These are phyloP conservation scores for Tuber calosporum DNA, from an alignment of 495 filamentous ascomycete species.

Conservation along the genomic window DNA sequence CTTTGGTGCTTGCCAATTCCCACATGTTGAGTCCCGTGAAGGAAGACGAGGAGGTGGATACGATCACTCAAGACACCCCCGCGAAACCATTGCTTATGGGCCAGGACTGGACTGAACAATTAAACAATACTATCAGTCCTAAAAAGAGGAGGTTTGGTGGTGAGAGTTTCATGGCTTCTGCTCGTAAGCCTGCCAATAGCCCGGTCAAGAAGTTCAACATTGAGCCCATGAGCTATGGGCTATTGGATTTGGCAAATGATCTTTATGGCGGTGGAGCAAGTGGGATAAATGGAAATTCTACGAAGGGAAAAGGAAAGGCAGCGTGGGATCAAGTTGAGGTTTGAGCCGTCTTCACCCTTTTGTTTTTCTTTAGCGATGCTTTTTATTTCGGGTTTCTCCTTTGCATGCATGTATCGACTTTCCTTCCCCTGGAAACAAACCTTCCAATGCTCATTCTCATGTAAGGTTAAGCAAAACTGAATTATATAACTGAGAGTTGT, in stretches of 20 bases:
- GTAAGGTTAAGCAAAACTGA: conserved; percentile 47
- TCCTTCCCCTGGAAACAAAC: conserved; percentile 32
- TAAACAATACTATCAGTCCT: conserved; percentile 86
- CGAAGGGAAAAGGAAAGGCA: conserved; percentile 48
- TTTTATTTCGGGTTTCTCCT: conserved; percentile 32
- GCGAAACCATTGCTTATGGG: conserved; percentile 45
- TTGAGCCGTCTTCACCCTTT: conserved; percentile 51
- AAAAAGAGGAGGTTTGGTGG: conserved; percentile 43
- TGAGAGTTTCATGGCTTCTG: conserved; percentile 36
- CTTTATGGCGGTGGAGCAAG: conserved; percentile 33
- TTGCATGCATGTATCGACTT: conserved; percentile 30
- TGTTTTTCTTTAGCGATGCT: conserved; percentile 38
- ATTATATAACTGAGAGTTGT: conserved; percentile 47
- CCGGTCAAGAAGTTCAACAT: conserved; percentile 28
- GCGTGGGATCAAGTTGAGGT: conserved; percentile 64
- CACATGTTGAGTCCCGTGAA: conserved; percentile 21
- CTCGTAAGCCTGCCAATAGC: conserved; percentile 24
- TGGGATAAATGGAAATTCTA: conserved; percentile 40
- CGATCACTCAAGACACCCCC: conserved; percentile 23
- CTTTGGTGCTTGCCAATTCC: conserved; percentile 46
- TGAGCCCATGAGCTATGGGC: conserved; percentile 39
- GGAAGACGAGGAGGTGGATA: conserved; percentile 2
- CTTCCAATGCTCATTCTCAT: conserved; percentile 43
- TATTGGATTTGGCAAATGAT: conserved; percentile 40
- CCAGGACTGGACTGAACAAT: conserved; percentile 79